Conservation (phyloP, 305 asterid genomes). For the Fraxinus albicans region DNA sequence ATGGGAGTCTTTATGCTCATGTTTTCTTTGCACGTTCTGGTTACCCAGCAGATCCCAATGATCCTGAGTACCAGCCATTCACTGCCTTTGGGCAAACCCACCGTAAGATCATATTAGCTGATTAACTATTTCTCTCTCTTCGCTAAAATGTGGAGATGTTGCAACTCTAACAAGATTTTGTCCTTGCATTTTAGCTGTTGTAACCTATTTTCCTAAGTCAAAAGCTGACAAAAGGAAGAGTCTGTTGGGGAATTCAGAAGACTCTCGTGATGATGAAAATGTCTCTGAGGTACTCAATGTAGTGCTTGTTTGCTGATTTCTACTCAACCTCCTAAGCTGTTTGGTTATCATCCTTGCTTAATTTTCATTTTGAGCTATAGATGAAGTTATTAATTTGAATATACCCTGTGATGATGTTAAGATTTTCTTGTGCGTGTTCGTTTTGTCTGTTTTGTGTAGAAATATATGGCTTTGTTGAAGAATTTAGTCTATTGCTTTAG, state of each 20-base stretch:
- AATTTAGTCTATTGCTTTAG: constrained; percentile 41
- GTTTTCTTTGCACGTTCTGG: constrained; percentile 94
- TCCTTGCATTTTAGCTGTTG: constrained; percentile 55
- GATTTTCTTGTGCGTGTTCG: not conserved
- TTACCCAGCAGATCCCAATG: constrained; percentile 79
- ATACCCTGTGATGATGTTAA: constrained; percentile 12
- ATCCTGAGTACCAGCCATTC: constrained; percentile 85
- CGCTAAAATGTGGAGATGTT: not conserved
- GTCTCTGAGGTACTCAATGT: constrained; percentile 50
- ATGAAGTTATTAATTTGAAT: not conserved
- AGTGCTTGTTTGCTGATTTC: constrained; percentile 7
- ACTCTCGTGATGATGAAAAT: constrained; percentile 33
- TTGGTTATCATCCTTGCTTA: constrained; percentile 11
- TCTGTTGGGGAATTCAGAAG: constrained; percentile 61
- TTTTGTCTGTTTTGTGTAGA: constrained; percentile 10
- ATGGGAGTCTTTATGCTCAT: constrained; percentile 93
- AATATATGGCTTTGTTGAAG: constrained; percentile 7
- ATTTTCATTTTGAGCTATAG: not conserved
- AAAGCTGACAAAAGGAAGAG: constrained; percentile 79
- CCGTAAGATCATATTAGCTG: constrained; percentile 46
- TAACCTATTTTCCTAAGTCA: constrained; percentile 76
- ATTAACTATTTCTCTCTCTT: not conserved
- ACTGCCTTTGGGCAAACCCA: constrained; percentile 80
- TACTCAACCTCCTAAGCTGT: constrained; percentile 6
- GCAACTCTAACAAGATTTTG: constrained; percentile 12